Base-by-base conservation (phyloP, 2,329 filamentous ascomycete genomes). In the Phaeoacremonium minimum region DNA sequence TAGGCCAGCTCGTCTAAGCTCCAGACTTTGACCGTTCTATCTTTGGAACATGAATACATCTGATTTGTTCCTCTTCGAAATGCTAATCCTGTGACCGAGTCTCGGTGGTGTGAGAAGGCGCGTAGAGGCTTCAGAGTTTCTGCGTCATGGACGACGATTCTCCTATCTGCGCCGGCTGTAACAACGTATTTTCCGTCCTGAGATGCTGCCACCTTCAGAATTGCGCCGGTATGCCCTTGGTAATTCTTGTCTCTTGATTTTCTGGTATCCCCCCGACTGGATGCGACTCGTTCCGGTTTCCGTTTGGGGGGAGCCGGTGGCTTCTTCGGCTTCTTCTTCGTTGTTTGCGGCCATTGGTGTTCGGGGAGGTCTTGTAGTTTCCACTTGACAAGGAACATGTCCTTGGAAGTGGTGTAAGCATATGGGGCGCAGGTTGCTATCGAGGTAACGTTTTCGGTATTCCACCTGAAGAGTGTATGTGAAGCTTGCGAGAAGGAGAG, bases 11-110 rank as follows among this genome's bases (percentile, higher is more conserved):
- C 89, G 49, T 95, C 85, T 30, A 96, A 69, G 47, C 85, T 91
- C 88, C 91, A 98, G 19, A 94, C 85, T 62, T 97, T 97, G 56
- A 98, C 84, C 4, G 91, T 95, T 29, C 93, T 80, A 62, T 98
- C 93, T 52, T 84, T 86, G 36, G 87, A 93, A 40, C 85, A 84
- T 4, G 88, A 94, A 66, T 94, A 98, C 15, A 98, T 68, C 61
- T 96, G 90, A 53, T 96, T 95, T 13, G 86, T 90, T 33, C 85
- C 87, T 44, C 87, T 75, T 26, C 89, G 83, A 57, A 98, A 98
- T 1, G 83, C 85, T 14, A 98, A 69, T 1, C 84, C 83, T 6
- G 86, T 91, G 34, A 98, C 80, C 13, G 87, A 77, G 53, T 94
- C 93, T 42, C 93, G 80, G 64, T 98, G 93, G 42, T 95, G 88